Percentiles rank a stretch among this genome's conserved stretches.
These are phyloP conservation scores for Lineolata rhizophorae DNA, from an alignment of 495 filamentous ascomycete genomes.

Conservation along the genomic window DNA sequence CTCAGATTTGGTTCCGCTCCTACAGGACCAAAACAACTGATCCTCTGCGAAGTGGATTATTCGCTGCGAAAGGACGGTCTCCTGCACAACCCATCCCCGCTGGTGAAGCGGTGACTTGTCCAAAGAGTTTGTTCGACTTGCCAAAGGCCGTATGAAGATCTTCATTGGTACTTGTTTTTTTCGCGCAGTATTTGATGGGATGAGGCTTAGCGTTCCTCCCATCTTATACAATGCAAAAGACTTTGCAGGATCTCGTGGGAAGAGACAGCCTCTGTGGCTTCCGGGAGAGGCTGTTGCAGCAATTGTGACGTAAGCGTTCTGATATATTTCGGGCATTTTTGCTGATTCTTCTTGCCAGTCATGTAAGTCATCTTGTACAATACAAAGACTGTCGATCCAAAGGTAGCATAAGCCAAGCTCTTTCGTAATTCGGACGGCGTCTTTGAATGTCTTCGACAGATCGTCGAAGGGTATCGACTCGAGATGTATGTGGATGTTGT, in stretches of 20 bases:
- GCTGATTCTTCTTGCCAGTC: not conserved
- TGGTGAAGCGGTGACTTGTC: not conserved
- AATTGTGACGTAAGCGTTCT: not conserved
- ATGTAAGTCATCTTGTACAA: not conserved
- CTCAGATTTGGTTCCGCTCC: too few species aligned
- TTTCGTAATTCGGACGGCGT: not conserved
- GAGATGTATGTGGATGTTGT: not conserved
- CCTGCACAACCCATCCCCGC: constrained; percentile 1
- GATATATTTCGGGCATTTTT: not conserved
- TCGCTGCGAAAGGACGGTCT: not conserved
- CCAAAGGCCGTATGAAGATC: too few species aligned
- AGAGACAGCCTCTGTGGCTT: not conserved
- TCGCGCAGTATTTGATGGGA: too few species aligned
- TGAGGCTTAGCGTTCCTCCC: not conserved
- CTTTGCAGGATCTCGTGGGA: not conserved
- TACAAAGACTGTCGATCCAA: not conserved
- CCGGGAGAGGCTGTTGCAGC: not conserved
- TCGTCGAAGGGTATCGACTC: too few species aligned
- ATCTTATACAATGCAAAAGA: not conserved
- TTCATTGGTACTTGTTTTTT: too few species aligned
- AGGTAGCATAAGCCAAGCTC: not conserved
- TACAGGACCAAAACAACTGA: constrained; percentile 1
- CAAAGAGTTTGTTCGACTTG: too few species aligned
- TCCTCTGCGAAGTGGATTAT: constrained; percentile 1
- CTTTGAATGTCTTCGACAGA: not conserved